A percentile compares a stretch with the other conserved stretches of the same genome.
Evolutionary conservation across 192 early-diverging fungal species (phyloP).

Genomic region (Obelidium mucronatum): DNA sequence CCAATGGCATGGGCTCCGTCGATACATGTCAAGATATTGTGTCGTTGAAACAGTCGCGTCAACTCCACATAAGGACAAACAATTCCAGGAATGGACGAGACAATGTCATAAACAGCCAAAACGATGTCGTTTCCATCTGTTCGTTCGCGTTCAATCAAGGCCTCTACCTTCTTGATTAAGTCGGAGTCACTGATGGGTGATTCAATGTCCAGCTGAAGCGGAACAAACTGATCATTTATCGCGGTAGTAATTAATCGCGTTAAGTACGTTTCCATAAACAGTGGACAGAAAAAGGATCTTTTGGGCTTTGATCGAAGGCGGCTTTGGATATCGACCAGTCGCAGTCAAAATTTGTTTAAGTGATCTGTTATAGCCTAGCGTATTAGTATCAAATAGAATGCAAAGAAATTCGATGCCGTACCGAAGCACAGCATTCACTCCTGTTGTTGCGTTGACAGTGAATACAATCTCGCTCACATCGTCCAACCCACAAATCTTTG

Average conservation of each 20-base stretch:
- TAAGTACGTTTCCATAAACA: slow-evolving; percentile 57
- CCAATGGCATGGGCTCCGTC: slow-evolving; percentile 78
- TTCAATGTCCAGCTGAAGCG: slow-evolving; percentile 52
- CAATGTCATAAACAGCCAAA: slow-evolving; percentile 63
- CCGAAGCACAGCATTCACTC: slow-evolving; percentile 56
- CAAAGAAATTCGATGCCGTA: not conserved
- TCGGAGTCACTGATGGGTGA: slow-evolving; percentile 51
- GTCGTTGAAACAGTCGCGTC: slow-evolving; percentile 46
- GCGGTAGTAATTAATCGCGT: slow-evolving; percentile 53
- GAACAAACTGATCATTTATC: slow-evolving; percentile 52
- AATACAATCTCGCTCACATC: slow-evolving; percentile 59
- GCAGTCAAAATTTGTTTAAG: not conserved
- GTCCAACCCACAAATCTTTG: slow-evolving; percentile 56
- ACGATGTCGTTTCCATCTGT: slow-evolving; percentile 41
- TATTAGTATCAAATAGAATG: too few species aligned
- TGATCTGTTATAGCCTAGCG: too few species aligned
- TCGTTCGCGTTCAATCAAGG: slow-evolving; percentile 47
- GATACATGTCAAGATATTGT: slow-evolving; percentile 59
- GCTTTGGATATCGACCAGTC: not conserved
- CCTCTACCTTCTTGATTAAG: slow-evolving; percentile 44
- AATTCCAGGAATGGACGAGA: slow-evolving; percentile 62
- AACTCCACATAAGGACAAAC: slow-evolving; percentile 53
- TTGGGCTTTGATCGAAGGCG: not conserved
- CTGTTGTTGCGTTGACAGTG: slow-evolving; percentile 63
- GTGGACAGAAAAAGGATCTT: slow-evolving; percentile 64